Percentiles rank a stretch among this genome's conserved stretches.
phyloP scores from a whole-genome alignment of 176 grass and related monocot genomes.

The barley (Hordeum vulgare) region DNA sequence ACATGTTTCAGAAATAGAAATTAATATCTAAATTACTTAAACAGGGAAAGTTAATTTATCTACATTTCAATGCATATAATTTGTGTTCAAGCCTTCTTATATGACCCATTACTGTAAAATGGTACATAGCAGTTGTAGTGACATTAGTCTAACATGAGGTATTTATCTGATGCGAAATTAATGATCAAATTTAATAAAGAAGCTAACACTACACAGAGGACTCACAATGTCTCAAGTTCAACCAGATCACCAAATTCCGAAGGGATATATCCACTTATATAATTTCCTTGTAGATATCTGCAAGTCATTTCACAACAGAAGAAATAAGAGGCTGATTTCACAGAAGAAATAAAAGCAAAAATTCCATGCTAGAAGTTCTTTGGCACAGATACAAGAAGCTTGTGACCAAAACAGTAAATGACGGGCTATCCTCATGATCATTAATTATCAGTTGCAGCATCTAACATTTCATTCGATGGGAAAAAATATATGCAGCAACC shows the following conservation, averaged over 20 bases:
- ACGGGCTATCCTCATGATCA: background rate
- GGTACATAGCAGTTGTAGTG: background rate
- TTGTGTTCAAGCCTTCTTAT: background rate
- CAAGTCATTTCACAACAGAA: constrained; percentile 32
- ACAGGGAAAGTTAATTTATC: background rate
- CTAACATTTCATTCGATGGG: background rate
- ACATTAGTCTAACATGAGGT: background rate
- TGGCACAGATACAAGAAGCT: background rate
- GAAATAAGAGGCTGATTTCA: constrained; percentile 25
- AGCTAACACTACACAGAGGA: constrained; percentile 18
- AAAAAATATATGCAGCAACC: background rate
- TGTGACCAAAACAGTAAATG: background rate
- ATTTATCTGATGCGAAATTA: constrained; percentile 1
- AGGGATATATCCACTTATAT: constrained; percentile 91
- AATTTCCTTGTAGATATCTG: constrained; percentile 92
- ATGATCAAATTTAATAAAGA: background rate
- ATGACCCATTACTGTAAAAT: background rate
- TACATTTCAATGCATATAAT: background rate
- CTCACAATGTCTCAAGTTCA: constrained; percentile 76
- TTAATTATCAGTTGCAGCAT: background rate
- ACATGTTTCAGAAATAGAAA: background rate
- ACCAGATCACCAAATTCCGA: constrained; percentile 75
- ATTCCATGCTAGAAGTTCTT: background rate
- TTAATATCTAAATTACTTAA: background rate
- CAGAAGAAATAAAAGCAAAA: constrained; percentile 28